Evolutionary conservation across 148 eudicot species (phyloP), one percentile per base, ranked within the genome.

Genomic region (Beta vulgaris): DNA sequence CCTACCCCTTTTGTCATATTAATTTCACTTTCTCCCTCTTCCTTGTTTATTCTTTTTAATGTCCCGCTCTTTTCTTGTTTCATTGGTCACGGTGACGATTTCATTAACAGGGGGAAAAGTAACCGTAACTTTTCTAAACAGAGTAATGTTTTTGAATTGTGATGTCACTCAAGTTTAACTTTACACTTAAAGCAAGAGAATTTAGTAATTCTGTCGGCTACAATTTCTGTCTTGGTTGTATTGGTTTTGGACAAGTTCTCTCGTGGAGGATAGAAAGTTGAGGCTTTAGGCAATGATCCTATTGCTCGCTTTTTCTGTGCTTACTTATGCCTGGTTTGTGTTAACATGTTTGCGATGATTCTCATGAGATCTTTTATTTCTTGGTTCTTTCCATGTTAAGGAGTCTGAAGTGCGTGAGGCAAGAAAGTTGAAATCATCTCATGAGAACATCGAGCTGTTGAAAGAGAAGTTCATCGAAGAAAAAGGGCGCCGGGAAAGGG

Each of bases 391-490:
- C n/a, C 68, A 44, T 62, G 29, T 58, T 15, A 66, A 95, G 99
- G 99, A 96, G 74, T 80, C 86, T 82, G 98, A 96, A 84, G 89
- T 92, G 77, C 88, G 77, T 78, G 98, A 90, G 82, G 97, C 98
- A 28, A 88, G 89, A 82, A 92, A 84, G 75, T 71, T 88, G 77
- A 96, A 86, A 84, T 79, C 89, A 71, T 88, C 90, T 74, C 88
- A 87, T 81, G 94, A 92, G 77, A 82, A 92, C 65, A 74, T 88
- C 10, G 90, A 89, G 81, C 72, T 96, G 68, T 48, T 96, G 82
- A 90, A 91, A 85, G 99, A 92, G 82, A 92, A 92, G 80, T 77
- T 89, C 55, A 42, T 81, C 34, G 98, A 96, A 84, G 99, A 96
- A 79, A 91, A 85, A 79, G 70, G 84, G 25, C 86, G 86, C 67